phyloP scores from a whole-genome alignment of 2,329 filamentous ascomycete genomes.

The Diaporthe destruens region DNA sequence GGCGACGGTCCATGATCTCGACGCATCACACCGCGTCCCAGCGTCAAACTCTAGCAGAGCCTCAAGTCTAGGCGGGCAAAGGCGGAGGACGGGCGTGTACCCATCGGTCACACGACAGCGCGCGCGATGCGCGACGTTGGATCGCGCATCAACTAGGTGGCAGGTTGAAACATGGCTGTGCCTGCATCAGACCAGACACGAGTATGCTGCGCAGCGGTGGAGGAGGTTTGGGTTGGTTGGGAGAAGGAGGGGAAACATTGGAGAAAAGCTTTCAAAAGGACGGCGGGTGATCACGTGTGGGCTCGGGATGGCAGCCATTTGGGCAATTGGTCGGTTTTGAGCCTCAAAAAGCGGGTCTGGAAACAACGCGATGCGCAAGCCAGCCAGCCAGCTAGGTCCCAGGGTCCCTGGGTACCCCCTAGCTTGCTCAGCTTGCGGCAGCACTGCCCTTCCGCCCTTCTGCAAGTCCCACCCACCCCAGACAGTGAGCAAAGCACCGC shows the following conservation, averaged over 20 bases:
- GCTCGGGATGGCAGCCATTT: background rate
- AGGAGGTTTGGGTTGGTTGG: background rate
- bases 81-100: background rate
- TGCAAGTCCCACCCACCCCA: background rate
- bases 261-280: slow-evolving; percentile 35
- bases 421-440: background rate
- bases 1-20: background rate
- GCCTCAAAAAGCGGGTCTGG: slow-evolving; percentile 39
- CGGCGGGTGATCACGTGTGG: slow-evolving; percentile 38
- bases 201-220: background rate
- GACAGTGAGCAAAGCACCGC: slow-evolving; percentile 10
- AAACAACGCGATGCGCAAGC: background rate
- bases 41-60: background rate
- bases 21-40: background rate
- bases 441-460: slow-evolving; percentile 25
- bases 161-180: slow-evolving; percentile 38
- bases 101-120: background rate
- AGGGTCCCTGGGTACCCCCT: too few relatives aligned
- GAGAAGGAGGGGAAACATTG: background rate
- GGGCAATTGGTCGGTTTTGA: slow-evolving; percentile 30
- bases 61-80: slow-evolving; percentile 7
- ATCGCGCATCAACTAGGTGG: slow-evolving; percentile 31
- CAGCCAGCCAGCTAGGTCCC: background rate
- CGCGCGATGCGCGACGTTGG: slow-evolving; percentile 5
- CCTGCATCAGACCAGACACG: slow-evolving; percentile 32